Evolutionary conservation across 2,329 filamentous ascomycete species (phyloP), one percentile per base, ranked within the genome.

Genomic region (Chaetothyriales sp.): DNA sequence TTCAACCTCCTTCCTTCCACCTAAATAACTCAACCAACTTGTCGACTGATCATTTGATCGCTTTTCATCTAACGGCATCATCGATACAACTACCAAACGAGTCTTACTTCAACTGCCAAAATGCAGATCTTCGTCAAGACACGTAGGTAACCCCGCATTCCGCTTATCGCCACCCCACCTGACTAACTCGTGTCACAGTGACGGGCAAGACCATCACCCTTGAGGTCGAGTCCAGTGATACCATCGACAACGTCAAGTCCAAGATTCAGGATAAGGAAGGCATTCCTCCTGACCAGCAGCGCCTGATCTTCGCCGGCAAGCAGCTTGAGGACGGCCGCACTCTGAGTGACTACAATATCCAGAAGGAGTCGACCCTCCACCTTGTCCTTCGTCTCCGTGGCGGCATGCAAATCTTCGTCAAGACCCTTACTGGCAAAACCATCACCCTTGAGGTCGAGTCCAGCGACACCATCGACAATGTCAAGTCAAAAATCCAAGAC

Each of bases 61-160:
- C 45, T 49, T 52, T 54, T 45, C 49, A 44, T 43, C 43, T 48
- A 20, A 18, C 43, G 47, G 6, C 52, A 50, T 58, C 57, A 59
- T 56, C 55, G 54, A 47, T 44, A 62, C 54, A 51, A 44, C 50
- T 51, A 44, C 29, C 48, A 55, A 46, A 51, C 45, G 46, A 55
- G 48, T 51, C 50, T 56, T 51, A 46, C 49, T 46, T 51, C 53
- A 51, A 40, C 60, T 66, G 68, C 60, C 72, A 82, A 61, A 71
- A 94, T 95, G 89, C 89, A 95, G 80, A 95, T 95, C 78, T 95
- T 95, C 73, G 89, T 95, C 66, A 95, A 95, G 83, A 95, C 89
- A 63, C 80, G 84, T 88, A 77, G 79, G 84, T 83, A 64, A 37
- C 57, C 60, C 62, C 65, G 63, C 58, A 61, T 60, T 61, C 62